Conservation (phyloP, 2,329 filamentous ascomycete species). For the Teratosphaeria viscida region DNA sequence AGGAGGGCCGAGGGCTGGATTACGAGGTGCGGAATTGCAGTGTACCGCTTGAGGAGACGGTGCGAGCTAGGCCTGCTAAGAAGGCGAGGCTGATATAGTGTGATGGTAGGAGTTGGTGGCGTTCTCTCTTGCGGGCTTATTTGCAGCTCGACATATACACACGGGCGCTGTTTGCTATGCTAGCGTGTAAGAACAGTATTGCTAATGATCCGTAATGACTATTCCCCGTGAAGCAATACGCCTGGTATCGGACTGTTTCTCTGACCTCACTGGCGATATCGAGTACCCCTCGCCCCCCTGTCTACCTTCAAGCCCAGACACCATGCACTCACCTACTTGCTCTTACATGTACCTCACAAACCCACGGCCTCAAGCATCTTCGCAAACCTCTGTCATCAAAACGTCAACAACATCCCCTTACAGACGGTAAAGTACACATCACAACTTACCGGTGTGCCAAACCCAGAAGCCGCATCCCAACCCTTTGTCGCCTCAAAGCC, state of each 20-base stretch:
- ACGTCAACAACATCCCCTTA: not conserved
- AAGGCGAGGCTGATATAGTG: not conserved
- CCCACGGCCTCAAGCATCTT: not conserved
- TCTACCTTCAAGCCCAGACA: not conserved
- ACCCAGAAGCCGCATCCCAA: conserved; percentile 25
- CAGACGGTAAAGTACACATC: not conserved
- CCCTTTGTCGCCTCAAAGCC: conserved; percentile 23
- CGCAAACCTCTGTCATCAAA: not conserved
- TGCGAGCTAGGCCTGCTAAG: not conserved
- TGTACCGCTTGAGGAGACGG: not conserved
- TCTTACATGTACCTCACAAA: not conserved
- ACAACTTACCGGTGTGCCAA: conserved; percentile 13
- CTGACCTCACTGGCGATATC: too few relatives aligned
- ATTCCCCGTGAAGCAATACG: too few relatives aligned
- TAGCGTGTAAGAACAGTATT: not conserved
- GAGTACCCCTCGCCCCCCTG: too few relatives aligned
- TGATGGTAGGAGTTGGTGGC: not conserved
- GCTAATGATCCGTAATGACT: not conserved
- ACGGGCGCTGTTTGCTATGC: not conserved
- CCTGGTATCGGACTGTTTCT: not conserved
- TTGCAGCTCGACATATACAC: not conserved
- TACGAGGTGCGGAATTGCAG: not conserved
- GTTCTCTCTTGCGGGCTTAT: not conserved
- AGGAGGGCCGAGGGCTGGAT: not conserved
- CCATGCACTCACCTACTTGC: not conserved